Base-by-base conservation (phyloP, 2,329 filamentous ascomycete species). In the Sarocladiaceae sp. region DNA sequence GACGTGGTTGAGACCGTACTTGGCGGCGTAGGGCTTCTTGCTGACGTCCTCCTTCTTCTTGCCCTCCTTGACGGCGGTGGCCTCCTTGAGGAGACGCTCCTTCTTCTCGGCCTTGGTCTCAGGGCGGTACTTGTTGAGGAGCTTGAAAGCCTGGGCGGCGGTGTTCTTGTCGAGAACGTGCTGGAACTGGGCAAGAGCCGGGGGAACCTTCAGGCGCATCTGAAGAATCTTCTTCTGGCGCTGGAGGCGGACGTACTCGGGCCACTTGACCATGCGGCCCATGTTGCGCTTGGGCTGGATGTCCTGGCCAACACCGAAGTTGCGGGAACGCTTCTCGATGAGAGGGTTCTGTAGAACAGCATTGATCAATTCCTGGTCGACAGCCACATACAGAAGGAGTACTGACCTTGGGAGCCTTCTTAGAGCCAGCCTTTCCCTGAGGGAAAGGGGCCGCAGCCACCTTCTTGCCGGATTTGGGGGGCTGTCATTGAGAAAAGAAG, bases 401-500 rank as follows among this genome's bases (percentile, higher is more conserved):
- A 85, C 87, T 73, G 74, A 97, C 94, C 92, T 97, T 99, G 68
- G 90, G 84, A 64, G 83, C 82, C 88, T 97, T 99, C 89, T 97
- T 97, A 68, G 80, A 80, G 68, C 79, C 79, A 79, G 92, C 90
- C 86, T 95, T 96, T 71, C 86, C 84, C 81, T 92, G 86, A 72
- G 91, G 89, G 86, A 96, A 96, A 75, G 94, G 94, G 79, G 94
- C 91, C 74, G 94, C 82, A 69, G 94, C 94, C 78, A 90, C 87
- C 84, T 97, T 97, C 89, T 97, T 97, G 83, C 91, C 91, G 71
- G 81, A 73, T 82, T 97, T 99, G 74, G 93, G 89, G 88, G 94
- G 90, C 94, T 97, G 82, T 97, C 92, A 97, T 97, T 94, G 93
- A 97, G 93, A 90, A 95, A 92, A 94, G 88, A 96, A 90, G 86